Base-by-base conservation (phyloP, 2,329 filamentous ascomycete species). In the Westerdykella sp. region DNA sequence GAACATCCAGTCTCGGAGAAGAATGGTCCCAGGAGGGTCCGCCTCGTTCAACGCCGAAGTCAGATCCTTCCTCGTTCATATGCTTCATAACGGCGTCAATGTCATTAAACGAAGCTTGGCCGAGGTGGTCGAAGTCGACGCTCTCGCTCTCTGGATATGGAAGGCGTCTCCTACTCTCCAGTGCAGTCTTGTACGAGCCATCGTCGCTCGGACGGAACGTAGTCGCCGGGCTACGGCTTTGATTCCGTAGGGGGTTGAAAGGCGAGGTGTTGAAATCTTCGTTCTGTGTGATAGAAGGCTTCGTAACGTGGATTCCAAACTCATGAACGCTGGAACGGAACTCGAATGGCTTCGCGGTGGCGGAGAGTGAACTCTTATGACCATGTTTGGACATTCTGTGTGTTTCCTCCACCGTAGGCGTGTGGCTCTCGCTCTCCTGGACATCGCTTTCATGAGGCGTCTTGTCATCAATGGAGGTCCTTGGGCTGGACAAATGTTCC, bases 31-130 rank as follows among this genome's bases (percentile, higher is more conserved):
- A 69, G 35, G 64, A 59, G n/a, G 75, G 71, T 12, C 73, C 63
- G 6, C 70, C 70, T 57, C 81, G 83, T 59, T 88, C 86, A 46
- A 88, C 79, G 11, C 86, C 86, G 63, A 85, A 79, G 40, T 84
- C 81, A 1, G 84, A 85, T 51, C 88, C 81, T 38, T 75, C 79
- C 45, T 83, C 78, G 55, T 88, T 84, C 55, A 96, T 77, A 47
- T 93, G 84, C 51, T 84, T 80, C 88, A 97, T 95, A 41, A 96
- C 82, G 36, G 85, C 87, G 70, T 96, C 90, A 57, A 96, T 90
- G 60, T 96, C 89, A 53, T 91, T 84, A 55, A 87, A 87, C 0
- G 83, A 73, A 28, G 72, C 69, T 40, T 73, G 55, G 23, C 56
- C 58, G 42, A 59, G 44, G 35, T 57, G 49, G 22, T 66, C 57